phyloP scores from a whole-genome alignment of 148 eudicot genomes.

The Nyssa sinensis region DNA sequence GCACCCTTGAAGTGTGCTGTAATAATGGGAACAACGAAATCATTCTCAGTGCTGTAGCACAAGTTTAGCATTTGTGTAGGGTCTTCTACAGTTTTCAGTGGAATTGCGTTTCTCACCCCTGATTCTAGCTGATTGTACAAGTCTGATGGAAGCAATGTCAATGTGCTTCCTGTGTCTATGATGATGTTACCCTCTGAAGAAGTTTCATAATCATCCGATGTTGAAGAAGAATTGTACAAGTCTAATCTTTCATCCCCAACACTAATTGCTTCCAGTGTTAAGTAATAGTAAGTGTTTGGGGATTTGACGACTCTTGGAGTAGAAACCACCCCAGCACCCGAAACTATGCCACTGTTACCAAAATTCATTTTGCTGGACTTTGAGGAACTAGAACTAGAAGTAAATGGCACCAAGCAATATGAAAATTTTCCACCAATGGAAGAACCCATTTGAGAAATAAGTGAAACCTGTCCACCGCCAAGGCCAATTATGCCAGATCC shows the following conservation, averaged over 20 bases:
- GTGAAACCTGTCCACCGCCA: constrained; percentile 40
- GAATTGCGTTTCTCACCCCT: constrained; percentile 18
- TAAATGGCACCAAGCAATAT: constrained; percentile 47
- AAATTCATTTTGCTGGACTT: constrained; percentile 34
- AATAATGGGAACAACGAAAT: constrained; percentile 12
- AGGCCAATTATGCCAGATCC: constrained; percentile 55
- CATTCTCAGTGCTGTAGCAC: constrained; percentile 23
- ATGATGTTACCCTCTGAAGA: constrained; percentile 39
- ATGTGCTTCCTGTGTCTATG: constrained; percentile 57
- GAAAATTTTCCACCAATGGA: constrained; percentile 44
- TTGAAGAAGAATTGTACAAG: not conserved
- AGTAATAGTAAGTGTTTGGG: constrained; percentile 27
- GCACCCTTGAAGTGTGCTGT: constrained; percentile 27
- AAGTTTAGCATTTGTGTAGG: constrained; percentile 18
- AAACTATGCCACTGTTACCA: constrained; percentile 27
- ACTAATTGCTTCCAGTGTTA: constrained; percentile 35
- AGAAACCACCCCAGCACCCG: constrained; percentile 33
- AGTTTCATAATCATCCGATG: not conserved
- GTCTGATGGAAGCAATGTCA: constrained; percentile 30
- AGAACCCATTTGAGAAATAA: constrained; percentile 33
- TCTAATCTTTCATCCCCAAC: constrained; percentile 20
- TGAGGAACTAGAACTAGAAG: not conserved
- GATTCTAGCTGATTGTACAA: constrained; percentile 22
- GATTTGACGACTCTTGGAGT: constrained; percentile 28
- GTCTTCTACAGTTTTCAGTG: constrained; percentile 16